phyloP scores from a whole-genome alignment of 306 rosid genomes.

The Comarum palustre region DNA sequence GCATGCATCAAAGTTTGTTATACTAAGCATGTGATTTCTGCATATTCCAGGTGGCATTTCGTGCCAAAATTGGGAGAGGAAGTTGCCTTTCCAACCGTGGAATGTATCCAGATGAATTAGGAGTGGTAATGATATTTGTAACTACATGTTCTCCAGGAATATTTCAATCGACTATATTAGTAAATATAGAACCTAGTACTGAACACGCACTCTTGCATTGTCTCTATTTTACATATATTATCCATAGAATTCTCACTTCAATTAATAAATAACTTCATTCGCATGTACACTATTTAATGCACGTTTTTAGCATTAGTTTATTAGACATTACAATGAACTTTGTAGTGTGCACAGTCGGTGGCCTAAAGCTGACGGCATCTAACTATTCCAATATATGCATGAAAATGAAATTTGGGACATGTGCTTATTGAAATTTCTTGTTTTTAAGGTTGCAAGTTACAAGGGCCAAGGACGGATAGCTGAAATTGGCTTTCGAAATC shows the following conservation, averaged over 20 bases:
- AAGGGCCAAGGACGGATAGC: slow-evolving; percentile 96
- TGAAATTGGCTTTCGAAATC: slow-evolving; percentile 73
- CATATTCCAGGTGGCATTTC: slow-evolving; percentile 72
- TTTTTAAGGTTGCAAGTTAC: slow-evolving; percentile 72
- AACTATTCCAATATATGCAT: not conserved
- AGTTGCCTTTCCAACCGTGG: slow-evolving; percentile 62
- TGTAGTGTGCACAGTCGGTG: not conserved
- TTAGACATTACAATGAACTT: not conserved
- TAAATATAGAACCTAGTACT: not conserved
- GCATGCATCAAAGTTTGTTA: not conserved
- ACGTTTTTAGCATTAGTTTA: not conserved
- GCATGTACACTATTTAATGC: not conserved
- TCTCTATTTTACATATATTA: not conserved
- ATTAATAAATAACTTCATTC: not conserved
- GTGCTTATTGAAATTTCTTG: slow-evolving; percentile 20
- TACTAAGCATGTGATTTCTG: slow-evolving; percentile 16
- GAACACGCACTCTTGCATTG: not conserved
- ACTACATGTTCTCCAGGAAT: not conserved
- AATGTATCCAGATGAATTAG: slow-evolving; percentile 97
- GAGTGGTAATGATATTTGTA: slow-evolving; percentile 68
- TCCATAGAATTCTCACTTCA: not conserved
- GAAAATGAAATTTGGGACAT: slow-evolving; percentile 20
- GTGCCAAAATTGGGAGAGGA: slow-evolving; percentile 89
- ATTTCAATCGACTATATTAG: not conserved
- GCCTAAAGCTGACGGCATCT: not conserved